A percentile compares a stretch with the other conserved stretches of the same genome.
These are phyloP conservation scores for Leptographium wingfieldii DNA, from an alignment of 2,329 filamentous ascomycete species.

Conservation along the genomic window DNA sequence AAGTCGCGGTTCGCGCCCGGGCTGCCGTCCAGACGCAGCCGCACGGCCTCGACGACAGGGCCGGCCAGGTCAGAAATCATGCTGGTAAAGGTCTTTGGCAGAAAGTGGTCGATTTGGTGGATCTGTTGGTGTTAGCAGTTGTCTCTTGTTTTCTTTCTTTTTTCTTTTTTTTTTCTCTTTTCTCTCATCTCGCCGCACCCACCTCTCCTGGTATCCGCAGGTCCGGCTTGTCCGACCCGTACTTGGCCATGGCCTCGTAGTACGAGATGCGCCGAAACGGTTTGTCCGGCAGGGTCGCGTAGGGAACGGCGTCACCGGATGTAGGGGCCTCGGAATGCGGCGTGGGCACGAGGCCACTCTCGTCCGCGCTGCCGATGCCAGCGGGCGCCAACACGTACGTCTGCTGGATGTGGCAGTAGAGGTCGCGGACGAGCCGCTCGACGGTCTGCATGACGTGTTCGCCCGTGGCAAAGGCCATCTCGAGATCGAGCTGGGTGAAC, in stretches of 20 bases:
- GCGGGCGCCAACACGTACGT: slow-evolving; percentile 18
- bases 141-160: no score
- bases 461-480: slow-evolving; percentile 75
- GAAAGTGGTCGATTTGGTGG: slow-evolving; percentile 47
- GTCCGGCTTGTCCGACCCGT: slow-evolving; percentile 90
- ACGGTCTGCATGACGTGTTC: slow-evolving; percentile 51
- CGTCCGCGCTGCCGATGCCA: slow-evolving; percentile 10
- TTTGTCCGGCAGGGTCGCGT: slow-evolving; percentile 14
- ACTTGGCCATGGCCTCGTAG: slow-evolving; percentile 61
- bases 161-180: no score
- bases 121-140: slow-evolving; percentile 37
- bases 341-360: slow-evolving; percentile 17
- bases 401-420: slow-evolving; percentile 40
- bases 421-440: slow-evolving; percentile 36
- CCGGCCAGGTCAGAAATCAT: slow-evolving; percentile 61
- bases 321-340: background rate
- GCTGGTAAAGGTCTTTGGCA: slow-evolving; percentile 50
- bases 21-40: slow-evolving; percentile 44
- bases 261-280: slow-evolving; percentile 56
- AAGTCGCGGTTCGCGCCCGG: slow-evolving; percentile 46
- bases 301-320: background rate
- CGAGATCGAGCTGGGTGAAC: slow-evolving; percentile 87
- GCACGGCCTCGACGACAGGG: slow-evolving; percentile 65
- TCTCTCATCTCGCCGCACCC: slow-evolving; percentile 10
- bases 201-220: slow-evolving; percentile 55